Evolutionary conservation across 768 basidiomycete species (phyloP), one percentile per base, ranked within the genome.

Genomic region (Auriculariales sp.): DNA sequence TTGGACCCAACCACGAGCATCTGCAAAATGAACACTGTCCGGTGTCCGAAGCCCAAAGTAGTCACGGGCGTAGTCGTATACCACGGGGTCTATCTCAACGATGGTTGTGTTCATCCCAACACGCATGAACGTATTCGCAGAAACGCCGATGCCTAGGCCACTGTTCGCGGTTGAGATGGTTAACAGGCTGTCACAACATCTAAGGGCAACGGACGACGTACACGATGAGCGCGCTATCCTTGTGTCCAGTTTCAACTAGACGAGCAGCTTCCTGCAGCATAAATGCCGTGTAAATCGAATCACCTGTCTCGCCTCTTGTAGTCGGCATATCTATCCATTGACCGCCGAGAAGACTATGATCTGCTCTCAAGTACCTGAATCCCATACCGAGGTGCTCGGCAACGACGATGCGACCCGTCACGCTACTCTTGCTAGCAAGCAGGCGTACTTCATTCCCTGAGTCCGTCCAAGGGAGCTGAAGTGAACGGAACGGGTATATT

Each of bases 61-160:
- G 28, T 63, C 68, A 25, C 77, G 72, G 14, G 93, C 90, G 25
- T 84, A 89, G 12, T 77, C 67, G 60, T 93, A 92, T 19, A 98
- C 92, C 1, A 77, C 82, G 30, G 88, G 87, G 60, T 97, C 94
- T 52, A 94, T 86, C 63, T 98, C 94, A n/a, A 93, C 75, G 45
- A 94, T 75, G 1, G 90, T 88, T 3, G 83, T 81, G 4, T 73
- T 68, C 25, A 93, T 66, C 17, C 72, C 72, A 53, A 88, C 84
- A 24, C 72, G 70, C 44, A 75, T 68, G 55, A 98, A 79, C 0
- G 88, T 73, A 35, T 78, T 75, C 0, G 88, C 82, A 3, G 87
- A 80, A 49, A 87, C 79, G 4, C 94, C 93, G 17, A 77, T 72
- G 17, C 94, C 94, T 28, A 97, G 76, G 10, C 94, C 94, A 63